These are phyloP conservation scores for Chrysopogon serrulatus DNA, from an alignment of 176 grass and related monocot genomes.

Conservation along the genomic window DNA sequence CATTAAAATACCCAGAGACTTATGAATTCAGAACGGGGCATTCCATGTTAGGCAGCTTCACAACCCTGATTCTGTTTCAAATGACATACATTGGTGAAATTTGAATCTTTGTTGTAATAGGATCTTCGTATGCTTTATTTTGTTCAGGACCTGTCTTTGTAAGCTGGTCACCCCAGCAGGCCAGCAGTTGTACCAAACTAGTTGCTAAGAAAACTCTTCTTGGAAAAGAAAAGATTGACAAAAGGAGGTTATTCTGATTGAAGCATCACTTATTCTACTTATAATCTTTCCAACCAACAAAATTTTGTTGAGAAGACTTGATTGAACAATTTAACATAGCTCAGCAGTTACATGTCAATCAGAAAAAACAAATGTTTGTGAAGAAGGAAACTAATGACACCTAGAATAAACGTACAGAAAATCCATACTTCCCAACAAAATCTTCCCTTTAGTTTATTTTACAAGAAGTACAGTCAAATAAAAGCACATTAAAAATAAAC, in stretches of 20 bases:
- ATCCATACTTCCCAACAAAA: background rate
- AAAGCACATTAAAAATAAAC: background rate
- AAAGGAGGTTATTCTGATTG: background rate
- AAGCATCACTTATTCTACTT: background rate
- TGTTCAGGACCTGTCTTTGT: background rate
- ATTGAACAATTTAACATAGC: background rate
- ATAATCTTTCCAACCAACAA: background rate
- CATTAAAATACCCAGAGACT: background rate
- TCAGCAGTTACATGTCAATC: constrained; percentile 2
- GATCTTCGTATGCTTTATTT: background rate
- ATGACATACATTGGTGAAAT: background rate
- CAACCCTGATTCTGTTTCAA: background rate
- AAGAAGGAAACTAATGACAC: background rate
- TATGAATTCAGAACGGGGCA: background rate
- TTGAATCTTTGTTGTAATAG: background rate
- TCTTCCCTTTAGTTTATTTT: background rate
- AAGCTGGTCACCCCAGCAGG: background rate
- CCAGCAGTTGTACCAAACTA: background rate
- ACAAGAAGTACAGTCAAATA: background rate
- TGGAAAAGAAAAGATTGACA: background rate
- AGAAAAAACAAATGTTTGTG: background rate
- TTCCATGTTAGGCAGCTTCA: background rate
- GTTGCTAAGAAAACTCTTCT: background rate
- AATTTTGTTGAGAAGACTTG: background rate
- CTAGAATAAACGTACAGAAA: background rate